Conservation (phyloP, 2,329 filamentous ascomycete species). For the Calonectria montana region DNA sequence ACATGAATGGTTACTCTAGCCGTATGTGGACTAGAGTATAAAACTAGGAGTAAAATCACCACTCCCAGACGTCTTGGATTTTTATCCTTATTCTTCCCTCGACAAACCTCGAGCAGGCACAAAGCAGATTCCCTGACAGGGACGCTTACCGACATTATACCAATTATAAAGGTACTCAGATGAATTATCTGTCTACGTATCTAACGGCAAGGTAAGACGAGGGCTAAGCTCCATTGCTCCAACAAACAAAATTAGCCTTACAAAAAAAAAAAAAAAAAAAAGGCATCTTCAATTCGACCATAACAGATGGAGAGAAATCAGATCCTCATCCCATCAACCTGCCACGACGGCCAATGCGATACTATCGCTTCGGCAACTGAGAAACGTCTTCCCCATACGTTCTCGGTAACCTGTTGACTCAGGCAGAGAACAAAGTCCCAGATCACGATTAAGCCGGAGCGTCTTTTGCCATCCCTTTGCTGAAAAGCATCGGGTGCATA, state of each 20-base stretch:
- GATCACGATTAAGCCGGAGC: slow-evolving; percentile 99
- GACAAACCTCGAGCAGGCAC: slow-evolving; percentile 3
- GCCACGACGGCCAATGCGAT: slow-evolving; percentile 66
- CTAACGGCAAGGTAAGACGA: slow-evolving; percentile 1
- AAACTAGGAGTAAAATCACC: background rate
- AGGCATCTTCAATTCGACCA: background rate
- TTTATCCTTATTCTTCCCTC: slow-evolving; percentile 18
- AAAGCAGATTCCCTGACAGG: slow-evolving; percentile 4
- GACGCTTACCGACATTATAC: background rate
- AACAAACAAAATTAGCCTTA: background rate
- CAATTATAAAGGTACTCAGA: background rate
- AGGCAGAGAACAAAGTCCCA: slow-evolving; percentile 78
- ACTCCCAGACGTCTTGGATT: background rate
- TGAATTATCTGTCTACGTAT: background rate
- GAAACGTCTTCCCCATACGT: slow-evolving; percentile 70
- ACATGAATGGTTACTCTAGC: background rate
- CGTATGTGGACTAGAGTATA: background rate
- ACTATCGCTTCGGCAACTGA: slow-evolving; percentile 70
- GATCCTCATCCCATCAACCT: slow-evolving; percentile 34
- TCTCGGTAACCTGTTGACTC: slow-evolving; percentile 82
- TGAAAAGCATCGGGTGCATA: slow-evolving; percentile 87
- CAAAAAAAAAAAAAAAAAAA: background rate
- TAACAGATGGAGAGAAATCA: background rate
- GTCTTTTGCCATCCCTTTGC: slow-evolving; percentile 82
- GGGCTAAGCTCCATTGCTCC: background rate